Evolutionary conservation across 805 yeast species (phyloP), one percentile per base, ranked within the genome.

Genomic region (Ogataea chonburiensis): DNA sequence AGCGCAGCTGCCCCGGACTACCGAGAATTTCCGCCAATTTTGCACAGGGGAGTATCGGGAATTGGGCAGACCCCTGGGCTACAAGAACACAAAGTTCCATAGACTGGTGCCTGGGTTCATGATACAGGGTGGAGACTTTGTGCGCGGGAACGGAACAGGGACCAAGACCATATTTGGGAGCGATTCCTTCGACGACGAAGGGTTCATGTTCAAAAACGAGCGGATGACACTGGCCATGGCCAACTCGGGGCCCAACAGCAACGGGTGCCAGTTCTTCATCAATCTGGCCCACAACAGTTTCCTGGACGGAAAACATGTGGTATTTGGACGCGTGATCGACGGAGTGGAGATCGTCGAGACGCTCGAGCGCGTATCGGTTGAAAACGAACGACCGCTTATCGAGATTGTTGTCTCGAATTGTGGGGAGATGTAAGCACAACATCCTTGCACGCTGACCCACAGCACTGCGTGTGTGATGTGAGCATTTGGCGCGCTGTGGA

Each of bases 11-110:
- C 77, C 78, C 1, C 54, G 49, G 53, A 73, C 79, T 0, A 43
- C 64, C 13, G 79, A 73, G 43, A 73, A 73, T 49, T 72, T 73
- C 49, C 56, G 79, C 18, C 77, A 71, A 45, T 66, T 71, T 38
- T 73, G 77, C 49, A 72, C 76, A 0, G 77, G 77, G 5, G 77
- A 72, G 40, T 58, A 60, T 46, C 46, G 60, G 15, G 60, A 62
- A 32, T 51, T 59, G 28, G 58, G 61, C 2, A 43, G 52, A 5
- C 73, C 77, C 1, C 54, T 66, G 5, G 77, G 77, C 3, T 72
- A 71, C 48, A 70, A 70, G 45, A 40, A 43, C 22, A 33, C 55
- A 22, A 34, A 24, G 18, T 64, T 70, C 38, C 75, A 70, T 41
- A 48, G 74, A 16, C 58, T 69, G 23, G 64, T 71, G 38, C 54